Evolutionary conservation across 208 protist species (phyloP).

Genomic region (Borovskyia barvae): DNA sequence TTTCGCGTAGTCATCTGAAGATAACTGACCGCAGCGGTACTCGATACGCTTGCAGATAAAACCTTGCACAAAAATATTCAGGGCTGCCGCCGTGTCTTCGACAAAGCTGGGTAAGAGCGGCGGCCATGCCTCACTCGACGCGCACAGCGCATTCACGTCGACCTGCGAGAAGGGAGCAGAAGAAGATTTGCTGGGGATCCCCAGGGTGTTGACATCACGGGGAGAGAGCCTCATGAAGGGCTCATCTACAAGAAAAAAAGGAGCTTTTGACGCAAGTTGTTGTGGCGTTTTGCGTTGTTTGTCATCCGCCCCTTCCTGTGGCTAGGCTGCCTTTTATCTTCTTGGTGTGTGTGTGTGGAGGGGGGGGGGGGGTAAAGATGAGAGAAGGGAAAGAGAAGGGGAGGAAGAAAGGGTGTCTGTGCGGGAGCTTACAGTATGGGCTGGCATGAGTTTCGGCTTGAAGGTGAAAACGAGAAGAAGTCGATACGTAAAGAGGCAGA

Average conservation of each 20-base stretch:
- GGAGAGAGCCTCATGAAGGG: conserved; percentile 28
- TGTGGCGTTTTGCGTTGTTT: too few relatives aligned
- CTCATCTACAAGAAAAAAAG: too few relatives aligned
- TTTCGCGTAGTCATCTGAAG: conserved; percentile 11
- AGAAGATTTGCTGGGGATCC: conserved; percentile 20
- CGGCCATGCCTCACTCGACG: conserved; percentile 22
- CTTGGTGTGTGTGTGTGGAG: neutral
- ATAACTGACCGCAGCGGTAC: conserved; percentile 42
- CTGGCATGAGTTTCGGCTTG: too few relatives aligned
- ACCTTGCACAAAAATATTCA: conserved; percentile 29
- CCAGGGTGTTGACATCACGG: conserved; percentile 24
- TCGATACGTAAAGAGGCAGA: too few relatives aligned
- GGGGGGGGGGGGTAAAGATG: neutral
- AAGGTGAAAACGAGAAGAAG: too few relatives aligned
- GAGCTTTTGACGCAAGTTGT: too few relatives aligned
- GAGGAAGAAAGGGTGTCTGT: too few relatives aligned
- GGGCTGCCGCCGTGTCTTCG: conserved; percentile 15
- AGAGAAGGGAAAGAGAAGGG: neutral
- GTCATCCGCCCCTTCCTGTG: too few relatives aligned
- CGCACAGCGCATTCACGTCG: conserved; percentile 14
- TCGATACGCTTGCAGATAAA: conserved; percentile 41
- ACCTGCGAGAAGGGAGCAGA: neutral
- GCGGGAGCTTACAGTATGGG: too few relatives aligned
- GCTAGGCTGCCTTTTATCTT: too few relatives aligned
- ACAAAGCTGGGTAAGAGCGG: conserved; percentile 35